Conservation (phyloP, 768 basidiomycete species). For the Multifurca ochricompacta region DNA sequence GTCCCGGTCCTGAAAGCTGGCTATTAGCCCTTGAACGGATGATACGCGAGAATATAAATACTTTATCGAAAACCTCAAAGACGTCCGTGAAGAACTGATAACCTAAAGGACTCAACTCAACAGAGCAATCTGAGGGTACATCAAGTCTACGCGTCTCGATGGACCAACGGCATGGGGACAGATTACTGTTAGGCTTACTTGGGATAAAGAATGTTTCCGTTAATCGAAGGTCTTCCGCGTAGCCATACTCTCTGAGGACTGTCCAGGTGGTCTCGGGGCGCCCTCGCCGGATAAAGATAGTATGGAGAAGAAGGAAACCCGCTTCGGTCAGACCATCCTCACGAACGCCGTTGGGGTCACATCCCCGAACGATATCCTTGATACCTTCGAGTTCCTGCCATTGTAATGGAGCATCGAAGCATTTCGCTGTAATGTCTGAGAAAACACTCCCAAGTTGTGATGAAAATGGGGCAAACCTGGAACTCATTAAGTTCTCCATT, state of each 20-base stretch:
- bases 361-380: constrained; percentile 79
- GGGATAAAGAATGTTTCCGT: constrained; percentile 83
- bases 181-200: constrained; percentile 46
- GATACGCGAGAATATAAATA: constrained; percentile 22
- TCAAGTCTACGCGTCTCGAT: constrained; percentile 58
- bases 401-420: constrained; percentile 90
- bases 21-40: background rate
- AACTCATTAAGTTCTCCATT: constrained; percentile 92
- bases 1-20: constrained; percentile 70
- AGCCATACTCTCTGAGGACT: constrained; percentile 89
- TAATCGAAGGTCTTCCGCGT: constrained; percentile 87
- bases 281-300: constrained; percentile 93
- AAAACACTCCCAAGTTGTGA: background rate
- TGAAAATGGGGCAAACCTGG: constrained; percentile 48
- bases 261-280: constrained; percentile 98
- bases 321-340: constrained; percentile 82
- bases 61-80: constrained; percentile 94
- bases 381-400: constrained; percentile 94
- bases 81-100: constrained; percentile 97
- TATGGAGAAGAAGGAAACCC: constrained; percentile 92
- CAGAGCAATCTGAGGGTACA: constrained; percentile 87
- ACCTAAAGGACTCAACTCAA: constrained; percentile 88
- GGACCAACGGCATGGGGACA: constrained; percentile 16
- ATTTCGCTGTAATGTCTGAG: constrained; percentile 60
- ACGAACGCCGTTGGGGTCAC: constrained; percentile 66